phyloP scores from a whole-genome alignment of 768 basidiomycete genomes.

The Podaxis sp. region DNA sequence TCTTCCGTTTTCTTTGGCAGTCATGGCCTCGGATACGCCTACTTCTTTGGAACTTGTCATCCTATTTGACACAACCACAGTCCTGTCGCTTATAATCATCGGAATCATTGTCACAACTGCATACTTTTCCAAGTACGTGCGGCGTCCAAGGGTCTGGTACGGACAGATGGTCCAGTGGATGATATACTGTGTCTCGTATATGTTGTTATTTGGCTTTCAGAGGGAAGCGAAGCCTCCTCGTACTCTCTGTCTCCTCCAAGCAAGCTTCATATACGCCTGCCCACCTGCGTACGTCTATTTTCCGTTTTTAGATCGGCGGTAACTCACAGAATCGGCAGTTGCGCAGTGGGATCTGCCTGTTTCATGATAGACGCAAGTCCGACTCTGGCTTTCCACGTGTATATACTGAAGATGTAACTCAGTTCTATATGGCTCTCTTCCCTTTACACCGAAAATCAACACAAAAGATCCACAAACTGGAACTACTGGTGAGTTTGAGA shows the following conservation, averaged over 20 bases:
- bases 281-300: slow-evolving; percentile 8
- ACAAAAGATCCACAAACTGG: not conserved
- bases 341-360: slow-evolving; percentile 10
- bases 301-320: not conserved
- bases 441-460: not conserved
- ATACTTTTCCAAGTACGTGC: slow-evolving; percentile 6
- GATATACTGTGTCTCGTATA: slow-evolving; percentile 12
- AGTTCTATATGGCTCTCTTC: slow-evolving; percentile 9
- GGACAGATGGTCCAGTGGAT: slow-evolving; percentile 13
- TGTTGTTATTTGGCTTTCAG: slow-evolving; percentile 10
- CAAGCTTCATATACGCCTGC: slow-evolving; percentile 13
- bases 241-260: slow-evolving; percentile 1
- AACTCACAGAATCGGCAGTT: slow-evolving; percentile 5
- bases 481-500: not conserved
- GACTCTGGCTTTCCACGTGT: not conserved
- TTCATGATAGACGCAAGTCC: slow-evolving; percentile 10
- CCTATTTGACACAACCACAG: slow-evolving; percentile 4
- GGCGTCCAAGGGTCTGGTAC: slow-evolving; percentile 6
- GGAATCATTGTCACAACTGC: slow-evolving; percentile 2
- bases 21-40: not conserved
- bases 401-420: not conserved
- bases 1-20: not conserved
- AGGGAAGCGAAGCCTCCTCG: not conserved
- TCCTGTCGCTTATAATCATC: slow-evolving; percentile 8
- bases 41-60: not conserved